Evolutionary conservation across 2,329 filamentous ascomycete genomes (phyloP), one percentile per base, ranked within the genome.

Genomic region (Pseudohalonectria lignicola): DNA sequence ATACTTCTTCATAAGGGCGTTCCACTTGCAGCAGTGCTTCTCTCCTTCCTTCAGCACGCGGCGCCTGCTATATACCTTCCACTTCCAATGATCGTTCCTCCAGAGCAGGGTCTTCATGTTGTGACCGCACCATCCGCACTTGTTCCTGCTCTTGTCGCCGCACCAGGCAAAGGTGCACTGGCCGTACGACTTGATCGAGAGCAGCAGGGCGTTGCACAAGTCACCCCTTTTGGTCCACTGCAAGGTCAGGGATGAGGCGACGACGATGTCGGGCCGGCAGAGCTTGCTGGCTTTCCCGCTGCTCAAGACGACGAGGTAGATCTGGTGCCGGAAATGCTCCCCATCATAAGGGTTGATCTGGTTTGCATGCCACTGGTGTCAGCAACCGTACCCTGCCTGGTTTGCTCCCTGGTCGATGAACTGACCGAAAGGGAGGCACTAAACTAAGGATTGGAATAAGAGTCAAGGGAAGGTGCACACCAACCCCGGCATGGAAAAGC

Each of bases 271-370:
- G 17, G 21, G 20, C 1, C 29, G 36, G 30, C 29, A 38, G 5
- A 33, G 15, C 30, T 38, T 38, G 36, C 30, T 23, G 36, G 15
- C 36, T 19, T 38, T 38, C n/a, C 36, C 36, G 3, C 16, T 18
- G 34, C 28, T 15, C 9, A 12, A 26, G 20, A 31, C 20, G 21
- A 38, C 36, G 10, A 38, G 20, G 20, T 38, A 38, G 20, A 38
- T 32, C 30, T 38, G 36, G 36, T 38, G 36, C 23, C 36, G 28
- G 30, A 38, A 38, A 19, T 38, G 36, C 15, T 38, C 36, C 8
- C 26, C 29, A n/a, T 38, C 36, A 30, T 38, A 33, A 20, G 36
- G 36, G 30, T 38, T 38, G 21, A 38, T 38, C 35, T 37, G 11
- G 17, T 8, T 26, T n/a, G n/a, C n/a, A n/a, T n/a, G n/a, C n/a